A percentile compares a stretch with the other conserved stretches of the same genome.
Conservation (phyloP, 305 asterid genomes). For the Ilex paraguariensis region DNA sequence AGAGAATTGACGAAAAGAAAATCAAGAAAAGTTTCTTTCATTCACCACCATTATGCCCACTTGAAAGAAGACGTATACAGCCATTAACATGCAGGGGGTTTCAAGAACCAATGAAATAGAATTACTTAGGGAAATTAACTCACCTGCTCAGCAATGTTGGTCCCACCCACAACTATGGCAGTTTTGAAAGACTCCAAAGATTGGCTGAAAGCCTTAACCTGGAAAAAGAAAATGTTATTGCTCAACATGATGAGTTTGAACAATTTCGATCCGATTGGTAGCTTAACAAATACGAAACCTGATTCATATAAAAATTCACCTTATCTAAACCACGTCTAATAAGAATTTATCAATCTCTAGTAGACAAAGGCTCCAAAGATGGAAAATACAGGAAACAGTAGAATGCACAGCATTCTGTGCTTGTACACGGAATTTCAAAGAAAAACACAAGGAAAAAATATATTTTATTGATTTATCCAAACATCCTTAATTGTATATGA, state of each 20-base stretch:
- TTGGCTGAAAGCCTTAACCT: conserved; percentile 84
- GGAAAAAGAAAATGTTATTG: conserved; percentile 18
- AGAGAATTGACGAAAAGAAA: background rate
- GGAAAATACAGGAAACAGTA: too few species aligned
- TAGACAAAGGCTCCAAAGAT: too few species aligned
- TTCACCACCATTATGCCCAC: background rate
- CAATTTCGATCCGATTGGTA: too few species aligned
- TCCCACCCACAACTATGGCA: conserved; percentile 81
- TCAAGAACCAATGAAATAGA: conserved; percentile 14
- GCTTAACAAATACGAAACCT: too few species aligned
- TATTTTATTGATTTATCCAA: too few species aligned
- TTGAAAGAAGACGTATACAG: background rate
- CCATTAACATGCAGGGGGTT: background rate
- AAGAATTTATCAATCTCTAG: conserved; percentile 7
- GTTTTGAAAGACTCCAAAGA: conserved; percentile 67
- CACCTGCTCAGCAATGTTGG: conserved; percentile 76
- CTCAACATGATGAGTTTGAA: too few species aligned
- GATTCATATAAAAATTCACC: background rate
- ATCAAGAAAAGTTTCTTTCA: background rate
- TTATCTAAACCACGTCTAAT: conserved; percentile 12
- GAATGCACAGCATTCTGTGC: too few species aligned
- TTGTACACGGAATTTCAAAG: too few species aligned
- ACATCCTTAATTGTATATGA: too few species aligned
- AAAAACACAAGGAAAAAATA: too few species aligned
- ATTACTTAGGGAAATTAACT: too few species aligned